phyloP scores from a whole-genome alignment of 2,329 filamentous ascomycete genomes.

The Ophiostoma populinum region DNA sequence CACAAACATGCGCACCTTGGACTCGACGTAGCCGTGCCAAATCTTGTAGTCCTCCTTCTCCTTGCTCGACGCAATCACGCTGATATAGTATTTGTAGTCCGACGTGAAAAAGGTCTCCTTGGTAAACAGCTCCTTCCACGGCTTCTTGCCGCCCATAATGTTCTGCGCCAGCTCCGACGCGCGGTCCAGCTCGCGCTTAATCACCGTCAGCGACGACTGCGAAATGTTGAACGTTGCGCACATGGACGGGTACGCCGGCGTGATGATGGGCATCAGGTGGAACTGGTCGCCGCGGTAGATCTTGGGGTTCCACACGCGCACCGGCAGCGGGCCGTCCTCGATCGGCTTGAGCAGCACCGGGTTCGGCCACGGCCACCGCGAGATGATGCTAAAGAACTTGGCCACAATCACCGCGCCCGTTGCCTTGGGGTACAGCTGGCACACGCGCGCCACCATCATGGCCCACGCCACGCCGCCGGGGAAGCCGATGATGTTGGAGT shows the following conservation, averaged over 20 bases:
- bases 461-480: slow-evolving; percentile 96
- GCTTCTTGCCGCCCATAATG: slow-evolving; percentile 59
- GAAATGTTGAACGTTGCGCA: slow-evolving; percentile 93
- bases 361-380: slow-evolving; percentile 82
- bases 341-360: slow-evolving; percentile 84
- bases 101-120: slow-evolving; percentile 88
- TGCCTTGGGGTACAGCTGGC: slow-evolving; percentile 88
- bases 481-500: slow-evolving; percentile 91
- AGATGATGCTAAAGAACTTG: slow-evolving; percentile 90
- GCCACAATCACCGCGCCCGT: slow-evolving; percentile 74
- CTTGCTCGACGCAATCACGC: slow-evolving; percentile 65
- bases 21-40: slow-evolving; percentile 88
- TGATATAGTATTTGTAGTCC: slow-evolving; percentile 91
- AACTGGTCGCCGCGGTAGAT: slow-evolving; percentile 67
- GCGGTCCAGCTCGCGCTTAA: slow-evolving; percentile 65
- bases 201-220: slow-evolving; percentile 66
- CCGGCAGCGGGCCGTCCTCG: slow-evolving; percentile 63
- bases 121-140: slow-evolving; percentile 76
- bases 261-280: slow-evolving; percentile 96
- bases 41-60: slow-evolving; percentile 70
- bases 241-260: slow-evolving; percentile 93
- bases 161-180: slow-evolving; percentile 61
- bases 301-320: slow-evolving; percentile 88
- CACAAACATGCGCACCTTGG: slow-evolving; percentile 76
- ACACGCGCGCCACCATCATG: slow-evolving; percentile 89